Evolutionary conservation across 768 basidiomycete genomes (phyloP), one percentile per base, ranked within the genome.

Genomic region (Mycena sanguinolenta): DNA sequence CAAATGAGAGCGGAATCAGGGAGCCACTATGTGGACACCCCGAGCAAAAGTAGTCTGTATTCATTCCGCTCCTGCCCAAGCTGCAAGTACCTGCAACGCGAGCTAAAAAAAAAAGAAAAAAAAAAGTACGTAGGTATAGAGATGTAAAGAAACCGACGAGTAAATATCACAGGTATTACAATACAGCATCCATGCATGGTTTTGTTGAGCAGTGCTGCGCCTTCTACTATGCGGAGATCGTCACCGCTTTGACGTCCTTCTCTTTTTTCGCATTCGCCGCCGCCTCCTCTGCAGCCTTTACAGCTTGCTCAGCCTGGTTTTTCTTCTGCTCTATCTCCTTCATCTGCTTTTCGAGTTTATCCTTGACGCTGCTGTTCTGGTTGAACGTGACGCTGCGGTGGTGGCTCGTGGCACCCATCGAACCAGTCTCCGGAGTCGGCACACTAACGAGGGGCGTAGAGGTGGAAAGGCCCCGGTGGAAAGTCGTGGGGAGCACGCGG

Each of bases 351-450:
- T 87, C 84, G 63, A 83, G 69, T 68, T 83, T 82, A 69, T 84
- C 83, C 77, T 87, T 89, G 63, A 87, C 82, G 76, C 81, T 25
- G 79, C 71, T 38, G 75, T 49, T 61, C 72, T 84, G 88, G 74
- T 93, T 94, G 76, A 95, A 95, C 52, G 87, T 90, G 72, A 94
- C 82, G 65, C 90, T 94, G 77, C 85, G 87, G 77, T 95, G 87
- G 23, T 86, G 90, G 75, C 93, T 68, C 54, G 86, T 75, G 8
- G 82, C 87, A 27, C 88, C 86, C 80, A 92, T 91, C 23, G 89
- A 86, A 23, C 92, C 92, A 2, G 91, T 82, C 79, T 89, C 91
- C 9, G 92, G 91, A 0, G 85, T 86, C 7, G 83, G 77, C 0
- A 93, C 88, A 61, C 77, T 92, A 46, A 92, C 89, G 71, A 92